phyloP scores from a whole-genome alignment of 192 early-diverging fungal genomes.

The Dissophora globulifera region DNA sequence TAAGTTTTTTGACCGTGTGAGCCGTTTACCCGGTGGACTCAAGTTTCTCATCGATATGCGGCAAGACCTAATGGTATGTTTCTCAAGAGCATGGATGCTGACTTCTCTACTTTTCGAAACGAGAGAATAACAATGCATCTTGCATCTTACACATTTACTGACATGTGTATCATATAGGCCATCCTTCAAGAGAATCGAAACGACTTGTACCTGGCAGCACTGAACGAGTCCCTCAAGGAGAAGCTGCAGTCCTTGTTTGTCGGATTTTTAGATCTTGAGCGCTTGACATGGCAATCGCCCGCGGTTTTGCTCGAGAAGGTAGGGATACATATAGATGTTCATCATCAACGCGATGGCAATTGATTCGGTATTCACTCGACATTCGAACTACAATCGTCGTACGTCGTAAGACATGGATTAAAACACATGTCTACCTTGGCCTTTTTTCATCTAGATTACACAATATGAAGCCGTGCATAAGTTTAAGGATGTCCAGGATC shows the following conservation, averaged over 20 bases:
- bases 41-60: constrained; percentile 85
- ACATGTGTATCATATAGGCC: constrained; percentile 15
- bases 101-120: too few species aligned
- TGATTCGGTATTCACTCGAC: too few species aligned
- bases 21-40: constrained; percentile 80
- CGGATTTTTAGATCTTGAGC: constrained; percentile 78
- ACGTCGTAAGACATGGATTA: too few species aligned
- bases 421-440: neutral
- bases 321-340: too few species aligned
- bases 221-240: constrained; percentile 73
- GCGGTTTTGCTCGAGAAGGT: constrained; percentile 87
- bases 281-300: constrained; percentile 86
- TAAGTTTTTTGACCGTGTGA: constrained; percentile 81
- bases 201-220: constrained; percentile 60
- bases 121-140: too few species aligned
- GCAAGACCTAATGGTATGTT: constrained; percentile 72
- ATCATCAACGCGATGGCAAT: too few species aligned
- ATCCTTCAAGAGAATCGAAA: constrained; percentile 46
- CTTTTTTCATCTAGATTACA: constrained; percentile 61
- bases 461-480: constrained; percentile 93
- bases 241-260: constrained; percentile 84
- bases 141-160: too few species aligned
- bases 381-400: too few species aligned
- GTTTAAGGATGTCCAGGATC: constrained; percentile 79
- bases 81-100: too few species aligned